Evolutionary conservation across 495 filamentous ascomycete species (phyloP), one percentile per base, ranked within the genome.

Genomic region (Parachaetomium inaequale): DNA sequence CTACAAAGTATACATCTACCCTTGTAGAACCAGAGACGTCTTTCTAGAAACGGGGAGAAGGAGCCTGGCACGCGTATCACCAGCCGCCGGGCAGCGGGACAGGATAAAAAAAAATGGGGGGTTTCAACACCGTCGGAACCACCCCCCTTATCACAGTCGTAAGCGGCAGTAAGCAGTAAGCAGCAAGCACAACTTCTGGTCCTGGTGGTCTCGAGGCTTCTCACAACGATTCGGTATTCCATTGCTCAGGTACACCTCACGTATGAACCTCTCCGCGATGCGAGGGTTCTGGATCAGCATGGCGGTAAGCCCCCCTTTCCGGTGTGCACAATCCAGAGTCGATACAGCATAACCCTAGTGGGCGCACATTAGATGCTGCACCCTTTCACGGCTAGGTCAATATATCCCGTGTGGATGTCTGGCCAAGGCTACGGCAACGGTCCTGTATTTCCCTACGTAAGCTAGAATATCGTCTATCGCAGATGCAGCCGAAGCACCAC

Each of bases 111-210:
- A 45, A 7, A 25, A 1, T 29, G 15, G 19, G 32, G 31, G 3
- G 57, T 59, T 59, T 59, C 57, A 59, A 42, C 46, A 4, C 2
- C 15, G 56, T 49, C 43, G 7, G n/a, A n/a, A 58, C 43, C 4
- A 17, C 15, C 6, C 6, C 8, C 8, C 59, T n/a, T n/a, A 19
- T 55, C 59, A 61, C 59, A 47, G 49, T 61, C 19, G 59, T 19
- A 52, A 17, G 51, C 57, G 57, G 32, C 15, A 46, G 7, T 59
- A 34, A 15, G 11, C 21, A 40, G 4, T 31, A 31, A 34, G n/a
- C n/a, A 3, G 12, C 10, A 38, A 25, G 29, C 51, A 38, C 36
- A n/a, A n/a, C 1, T 40, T 40, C 36, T 12, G 36, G 1, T 5
- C 8, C 10, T 34, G 4, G n/a, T 21, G 11, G 5, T 17, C n/a